A percentile compares a stretch with the other conserved stretches of the same genome.
These are phyloP conservation scores for Tylopilus balloui DNA, from an alignment of 768 basidiomycete genomes.

Conservation along the genomic window DNA sequence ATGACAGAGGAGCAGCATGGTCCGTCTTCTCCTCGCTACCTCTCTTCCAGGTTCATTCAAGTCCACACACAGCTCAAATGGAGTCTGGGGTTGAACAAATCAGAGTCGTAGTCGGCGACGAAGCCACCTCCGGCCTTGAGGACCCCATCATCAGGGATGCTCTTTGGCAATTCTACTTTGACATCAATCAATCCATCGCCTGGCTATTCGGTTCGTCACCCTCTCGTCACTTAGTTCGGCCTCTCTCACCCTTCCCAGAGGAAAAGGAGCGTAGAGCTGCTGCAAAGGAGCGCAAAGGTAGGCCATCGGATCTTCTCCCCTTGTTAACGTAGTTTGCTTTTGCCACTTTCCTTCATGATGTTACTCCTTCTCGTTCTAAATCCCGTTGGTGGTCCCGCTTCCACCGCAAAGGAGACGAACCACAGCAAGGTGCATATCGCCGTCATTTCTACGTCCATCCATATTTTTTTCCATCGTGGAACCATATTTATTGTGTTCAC, in stretches of 20 bases:
- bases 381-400: constrained; percentile 34
- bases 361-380: constrained; percentile 27
- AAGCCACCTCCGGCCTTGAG: constrained; percentile 59
- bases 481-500: constrained; percentile 21
- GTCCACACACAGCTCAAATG: constrained; percentile 53
- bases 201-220: constrained; percentile 65
- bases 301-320: constrained; percentile 38
- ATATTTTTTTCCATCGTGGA: constrained; percentile 10
- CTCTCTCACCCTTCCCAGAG: constrained; percentile 39
- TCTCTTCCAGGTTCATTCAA: constrained; percentile 6
- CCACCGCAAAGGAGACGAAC: constrained; percentile 34
- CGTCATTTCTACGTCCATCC: constrained; percentile 27
- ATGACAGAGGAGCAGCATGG: constrained; percentile 83
- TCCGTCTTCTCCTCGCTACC: constrained; percentile 29
- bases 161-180: constrained; percentile 87
- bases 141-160: constrained; percentile 73
- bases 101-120: constrained; percentile 60
- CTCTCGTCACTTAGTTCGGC: neutral
- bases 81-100: constrained; percentile 67
- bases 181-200: constrained; percentile 69
- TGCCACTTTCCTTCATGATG: constrained; percentile 30
- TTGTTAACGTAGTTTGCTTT: constrained; percentile 35
- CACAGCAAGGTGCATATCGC: constrained; percentile 58
- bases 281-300: constrained; percentile 81
- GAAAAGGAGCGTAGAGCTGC: constrained; percentile 60